Conservation (phyloP, 2,329 filamentous ascomycete genomes). For the Raffaelea ambrosiae region DNA sequence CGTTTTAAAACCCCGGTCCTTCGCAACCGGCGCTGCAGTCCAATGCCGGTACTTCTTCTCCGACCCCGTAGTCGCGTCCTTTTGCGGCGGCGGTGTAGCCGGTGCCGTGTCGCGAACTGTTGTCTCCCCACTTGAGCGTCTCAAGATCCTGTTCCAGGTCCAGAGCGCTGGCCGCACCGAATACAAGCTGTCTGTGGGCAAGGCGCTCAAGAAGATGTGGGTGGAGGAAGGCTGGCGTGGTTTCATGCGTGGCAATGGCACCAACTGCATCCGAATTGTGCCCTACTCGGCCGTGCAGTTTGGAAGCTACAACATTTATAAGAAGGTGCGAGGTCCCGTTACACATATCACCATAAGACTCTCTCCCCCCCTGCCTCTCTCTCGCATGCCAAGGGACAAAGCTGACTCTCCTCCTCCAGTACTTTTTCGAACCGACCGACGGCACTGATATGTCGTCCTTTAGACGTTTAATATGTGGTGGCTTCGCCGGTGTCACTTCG, state of each 20-base stretch:
- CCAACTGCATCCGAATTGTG: constrained; percentile 96
- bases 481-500: constrained; percentile 86
- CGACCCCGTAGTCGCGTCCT: constrained; percentile 82
- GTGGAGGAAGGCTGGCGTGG: constrained; percentile 93
- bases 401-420: constrained; percentile 22
- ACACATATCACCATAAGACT: neutral
- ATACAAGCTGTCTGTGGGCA: constrained; percentile 85
- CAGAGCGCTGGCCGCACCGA: constrained; percentile 85
- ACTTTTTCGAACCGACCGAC: constrained; percentile 70
- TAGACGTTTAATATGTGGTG: constrained; percentile 79
- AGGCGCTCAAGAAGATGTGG: constrained; percentile 92
- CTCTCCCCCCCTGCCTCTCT: no score
- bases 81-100: constrained; percentile 87
- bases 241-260: constrained; percentile 96
- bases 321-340: constrained; percentile 58
- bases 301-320: constrained; percentile 96
- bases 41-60: constrained; percentile 49
- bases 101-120: constrained; percentile 97
- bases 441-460: constrained; percentile 66
- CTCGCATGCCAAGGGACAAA: no score
- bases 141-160: constrained; percentile 97
- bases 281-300: constrained; percentile 98
- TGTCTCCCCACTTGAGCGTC: constrained; percentile 86
- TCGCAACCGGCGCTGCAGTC: constrained; percentile 15
- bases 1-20: constrained; percentile 8